A percentile compares a stretch with the other conserved stretches of the same genome.
Conservation (phyloP, 768 basidiomycete species). For the Xerocomellus dryophilus region DNA sequence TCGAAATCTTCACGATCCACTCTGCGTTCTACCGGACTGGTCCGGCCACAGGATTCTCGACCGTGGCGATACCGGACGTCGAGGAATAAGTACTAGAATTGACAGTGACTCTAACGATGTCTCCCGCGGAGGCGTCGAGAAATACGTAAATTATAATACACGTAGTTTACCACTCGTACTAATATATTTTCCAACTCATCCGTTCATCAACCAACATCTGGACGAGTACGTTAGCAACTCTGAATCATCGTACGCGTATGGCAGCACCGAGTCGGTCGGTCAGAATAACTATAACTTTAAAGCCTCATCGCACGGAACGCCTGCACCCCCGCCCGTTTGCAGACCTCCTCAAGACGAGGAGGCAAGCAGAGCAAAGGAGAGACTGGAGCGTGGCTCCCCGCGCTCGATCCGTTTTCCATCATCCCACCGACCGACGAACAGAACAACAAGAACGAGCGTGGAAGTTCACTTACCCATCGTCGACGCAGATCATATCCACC, state of each 20-base stretch:
- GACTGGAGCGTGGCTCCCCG: slow-evolving; percentile 28
- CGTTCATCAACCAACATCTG: background rate
- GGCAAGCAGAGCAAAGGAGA: slow-evolving; percentile 17
- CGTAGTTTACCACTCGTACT: too few species aligned
- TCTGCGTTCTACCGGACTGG: slow-evolving; percentile 2
- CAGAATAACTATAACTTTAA: slow-evolving; percentile 36
- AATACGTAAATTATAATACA: too few species aligned
- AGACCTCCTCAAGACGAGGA: slow-evolving; percentile 28
- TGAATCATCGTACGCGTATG: background rate
- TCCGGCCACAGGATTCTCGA: slow-evolving; percentile 6
- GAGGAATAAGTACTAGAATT: background rate
- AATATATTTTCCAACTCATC: slow-evolving; percentile 6
- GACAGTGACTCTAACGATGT: slow-evolving; percentile 1
- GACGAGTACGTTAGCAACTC: slow-evolving; percentile 9
- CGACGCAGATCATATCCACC: background rate
- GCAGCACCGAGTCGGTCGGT: slow-evolving; percentile 2
- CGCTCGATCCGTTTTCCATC: slow-evolving; percentile 24
- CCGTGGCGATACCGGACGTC: background rate
- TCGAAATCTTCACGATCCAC: too few species aligned
- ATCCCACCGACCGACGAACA: slow-evolving; percentile 25
- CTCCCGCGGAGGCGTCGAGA: background rate
- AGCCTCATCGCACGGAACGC: slow-evolving; percentile 24
- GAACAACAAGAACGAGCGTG: background rate
- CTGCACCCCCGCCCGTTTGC: slow-evolving; percentile 24
- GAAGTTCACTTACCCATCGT: slow-evolving; percentile 6